Conservation (phyloP, 2,329 filamentous ascomycete species). For the Talaromyces marneffei region DNA sequence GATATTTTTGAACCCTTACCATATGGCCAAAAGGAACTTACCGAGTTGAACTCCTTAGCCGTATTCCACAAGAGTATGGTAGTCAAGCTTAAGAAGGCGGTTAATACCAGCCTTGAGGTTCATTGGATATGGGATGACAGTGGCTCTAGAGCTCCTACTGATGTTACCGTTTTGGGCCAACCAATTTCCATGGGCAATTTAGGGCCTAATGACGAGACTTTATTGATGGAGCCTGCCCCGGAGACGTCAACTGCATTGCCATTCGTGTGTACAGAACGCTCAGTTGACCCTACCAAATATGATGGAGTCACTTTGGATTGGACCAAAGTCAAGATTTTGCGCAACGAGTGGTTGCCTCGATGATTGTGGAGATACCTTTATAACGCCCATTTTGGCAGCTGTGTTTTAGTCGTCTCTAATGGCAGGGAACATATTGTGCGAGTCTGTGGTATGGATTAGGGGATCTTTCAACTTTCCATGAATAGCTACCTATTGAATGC, state of each 20-base stretch:
- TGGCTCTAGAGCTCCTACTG: not conserved
- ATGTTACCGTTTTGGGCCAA: not conserved
- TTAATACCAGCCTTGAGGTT: not conserved
- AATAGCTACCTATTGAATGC: not conserved
- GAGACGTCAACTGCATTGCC: not conserved
- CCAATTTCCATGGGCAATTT: not conserved
- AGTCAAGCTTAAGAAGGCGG: not conserved
- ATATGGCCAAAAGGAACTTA: not conserved
- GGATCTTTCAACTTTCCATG: not conserved
- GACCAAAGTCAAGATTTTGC: not conserved
- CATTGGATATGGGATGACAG: not conserved
- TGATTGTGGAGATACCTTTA: not conserved
- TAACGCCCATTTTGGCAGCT: not conserved
- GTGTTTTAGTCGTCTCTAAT: not conserved
- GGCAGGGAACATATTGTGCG: not conserved
- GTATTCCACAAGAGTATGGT: not conserved
- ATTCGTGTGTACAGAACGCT: not conserved
- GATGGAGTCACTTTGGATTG: not conserved
- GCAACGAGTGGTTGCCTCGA: not conserved
- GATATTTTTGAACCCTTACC: not conserved
- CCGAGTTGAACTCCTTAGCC: not conserved
- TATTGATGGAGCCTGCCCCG: not conserved
- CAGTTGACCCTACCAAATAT: not conserved
- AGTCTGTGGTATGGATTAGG: not conserved
- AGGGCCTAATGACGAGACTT: not conserved